Evolutionary conservation across 106 monocot species (phyloP), one percentile per base, ranked within the genome.

Genomic region (Allium fistulosum): DNA sequence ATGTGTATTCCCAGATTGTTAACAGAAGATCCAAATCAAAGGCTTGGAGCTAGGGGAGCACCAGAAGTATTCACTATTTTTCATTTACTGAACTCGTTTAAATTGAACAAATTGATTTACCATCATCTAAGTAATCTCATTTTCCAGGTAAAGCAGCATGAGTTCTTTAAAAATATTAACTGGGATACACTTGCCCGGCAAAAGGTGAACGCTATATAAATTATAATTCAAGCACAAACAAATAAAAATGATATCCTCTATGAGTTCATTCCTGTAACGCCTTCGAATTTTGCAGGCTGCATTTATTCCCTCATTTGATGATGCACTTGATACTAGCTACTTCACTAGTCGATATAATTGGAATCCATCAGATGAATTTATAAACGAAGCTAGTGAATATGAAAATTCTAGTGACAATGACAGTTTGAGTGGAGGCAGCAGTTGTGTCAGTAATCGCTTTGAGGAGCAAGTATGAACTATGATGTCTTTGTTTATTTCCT

Each of bases 101-200:
- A 22, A 17, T 14, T 13, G 11, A 63, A 37, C 37, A 37, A 37
- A 37, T 37, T 37, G 4, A 37, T 11, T 55, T 11, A 0, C 53
- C 37, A 37, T 37, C 37, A 37, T 37, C 37, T 37, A 37, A 37
- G 37, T 37, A 37, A 97, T 91, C 92, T 97, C 15, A 55, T 12
- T 55, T 55, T 55, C 15, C 53, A 97, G 97, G 97, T 97, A 52
- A 97, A 97, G 70, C 86, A 92, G 53, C 97, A 97, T 77, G 68
- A 48, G 7, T 97, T 92, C 74, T 97, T 97, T 58, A 92, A 97
- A 82, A 72, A 97, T 75, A 92, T 97, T 65, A 97, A 83, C 77
- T 97, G 97, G 97, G 89, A 97, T 66, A 89, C 97, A 11, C 84
- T 97, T 75, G 97, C 97, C 16, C 82, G 92, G 67, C 97, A 97